phyloP scores from a whole-genome alignment of 2,329 filamentous ascomycete species.

The Leptoxyphium fumago region DNA sequence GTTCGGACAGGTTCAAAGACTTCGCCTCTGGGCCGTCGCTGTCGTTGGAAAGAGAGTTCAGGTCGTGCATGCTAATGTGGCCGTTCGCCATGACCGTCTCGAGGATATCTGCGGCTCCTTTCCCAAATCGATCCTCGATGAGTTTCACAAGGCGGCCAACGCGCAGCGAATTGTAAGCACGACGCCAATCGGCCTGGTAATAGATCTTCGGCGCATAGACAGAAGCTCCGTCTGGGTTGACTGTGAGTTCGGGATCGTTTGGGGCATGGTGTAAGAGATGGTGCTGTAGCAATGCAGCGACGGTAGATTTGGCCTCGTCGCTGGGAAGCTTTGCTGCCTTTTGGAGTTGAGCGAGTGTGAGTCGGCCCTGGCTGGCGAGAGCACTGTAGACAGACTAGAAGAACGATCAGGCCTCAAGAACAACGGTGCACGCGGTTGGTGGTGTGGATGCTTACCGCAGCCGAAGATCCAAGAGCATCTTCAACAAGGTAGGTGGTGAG shows the following conservation, averaged over 20 bases:
- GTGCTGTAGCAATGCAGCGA: constrained; percentile 77
- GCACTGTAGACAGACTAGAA: constrained; percentile 67
- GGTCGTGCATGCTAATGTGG: constrained; percentile 56
- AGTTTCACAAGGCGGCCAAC: constrained; percentile 67
- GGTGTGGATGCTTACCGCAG: constrained; percentile 51
- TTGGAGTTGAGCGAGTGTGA: constrained; percentile 53
- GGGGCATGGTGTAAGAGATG: constrained; percentile 42
- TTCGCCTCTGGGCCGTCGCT: neutral
- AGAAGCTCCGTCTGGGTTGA: constrained; percentile 11
- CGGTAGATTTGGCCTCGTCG: constrained; percentile 65
- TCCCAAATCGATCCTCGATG: constrained; percentile 58
- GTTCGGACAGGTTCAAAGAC: neutral
- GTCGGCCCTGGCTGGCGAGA: constrained; percentile 65
- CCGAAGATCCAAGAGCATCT: constrained; percentile 81
- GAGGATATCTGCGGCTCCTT: constrained; percentile 58
- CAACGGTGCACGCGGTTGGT: too few species aligned
- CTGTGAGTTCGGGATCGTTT: constrained; percentile 27
- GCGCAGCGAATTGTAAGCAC: constrained; percentile 70
- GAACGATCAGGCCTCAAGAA: neutral
- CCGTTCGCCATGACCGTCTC: constrained; percentile 63
- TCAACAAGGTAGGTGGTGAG: constrained; percentile 81
- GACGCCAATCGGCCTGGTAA: constrained; percentile 72
- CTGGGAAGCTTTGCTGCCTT: constrained; percentile 57
- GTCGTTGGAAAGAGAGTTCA: constrained; percentile 22
- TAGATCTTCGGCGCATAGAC: constrained; percentile 31